Percentiles rank a stretch among this genome's conserved stretches.
These are phyloP conservation scores for Skeletonema tropicum DNA, from an alignment of 108 stramenopile species.

Conservation along the genomic window DNA sequence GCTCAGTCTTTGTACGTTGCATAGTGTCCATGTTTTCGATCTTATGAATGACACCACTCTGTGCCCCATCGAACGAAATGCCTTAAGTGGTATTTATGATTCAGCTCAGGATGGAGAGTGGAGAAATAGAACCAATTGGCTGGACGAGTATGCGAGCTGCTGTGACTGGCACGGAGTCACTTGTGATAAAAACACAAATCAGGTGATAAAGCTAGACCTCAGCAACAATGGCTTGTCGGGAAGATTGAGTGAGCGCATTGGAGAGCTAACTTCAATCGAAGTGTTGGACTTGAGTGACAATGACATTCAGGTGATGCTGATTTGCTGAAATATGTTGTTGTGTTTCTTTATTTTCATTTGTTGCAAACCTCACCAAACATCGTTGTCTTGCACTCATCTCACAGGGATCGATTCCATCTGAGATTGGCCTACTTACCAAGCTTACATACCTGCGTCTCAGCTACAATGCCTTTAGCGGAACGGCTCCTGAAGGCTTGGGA, in stretches of 20 bases:
- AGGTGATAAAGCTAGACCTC: constrained; percentile 11
- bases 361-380: too few relatives aligned
- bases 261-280: too few relatives aligned
- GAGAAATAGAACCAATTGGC: background rate
- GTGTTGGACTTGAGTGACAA: too few relatives aligned
- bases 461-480: too few relatives aligned
- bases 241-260: constrained; percentile 50
- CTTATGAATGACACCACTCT: background rate
- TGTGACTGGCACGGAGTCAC: background rate
- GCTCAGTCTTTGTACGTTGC: background rate
- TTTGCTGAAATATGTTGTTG: background rate
- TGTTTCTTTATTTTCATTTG: too few relatives aligned
- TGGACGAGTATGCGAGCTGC: background rate
- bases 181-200: constrained; percentile 8
- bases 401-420: too few relatives aligned
- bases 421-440: too few relatives aligned
- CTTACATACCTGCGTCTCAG: too few relatives aligned
- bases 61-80: background rate
- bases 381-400: too few relatives aligned
- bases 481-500: too few relatives aligned
- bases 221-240: constrained; percentile 24
- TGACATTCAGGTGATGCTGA: constrained; percentile 17
- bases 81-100: constrained; percentile 1
- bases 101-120: background rate
- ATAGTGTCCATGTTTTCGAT: background rate